Base-by-base conservation (phyloP, 371 early-diverging fungal species). In the Mortierella sp. region DNA sequence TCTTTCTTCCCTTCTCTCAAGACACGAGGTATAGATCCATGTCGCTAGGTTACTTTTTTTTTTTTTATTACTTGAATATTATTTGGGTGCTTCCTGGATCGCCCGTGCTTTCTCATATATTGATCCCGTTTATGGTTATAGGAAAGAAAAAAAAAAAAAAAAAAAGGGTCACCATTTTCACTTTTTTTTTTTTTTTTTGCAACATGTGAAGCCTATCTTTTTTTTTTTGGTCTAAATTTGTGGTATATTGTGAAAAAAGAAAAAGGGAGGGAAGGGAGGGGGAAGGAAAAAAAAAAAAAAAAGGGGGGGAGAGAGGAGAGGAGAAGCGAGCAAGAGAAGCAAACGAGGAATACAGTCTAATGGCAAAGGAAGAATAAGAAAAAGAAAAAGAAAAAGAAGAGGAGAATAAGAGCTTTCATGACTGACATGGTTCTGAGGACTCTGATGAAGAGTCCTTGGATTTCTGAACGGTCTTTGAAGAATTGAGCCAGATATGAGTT, bases 401-500 rank as follows among this genome's bases (percentile, higher is more conserved):
- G 29, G 1, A 11, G 28, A 15, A 30, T 29, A 12, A n/a, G 28
- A 25, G 9, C 45, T 46, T 47, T 64, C 12, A 23, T 46, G 15
- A 7, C 25, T 26, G 61, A 9, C 16, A 60, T 26, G 21, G 11
- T 18, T 60, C 15, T 44, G 11, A 46, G 6, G 15, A 14, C 1
- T 16, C 6, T 25, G 59, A 58, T 2, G 28, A 30, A 6, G 48
- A n/a, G 14, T 28, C 58, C 46, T 58, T 52, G 14, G 56, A 18
- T 12, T 18, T 3, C 47, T 56, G 18, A 19, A 30, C n/a, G 7
- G 29, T 19, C 16, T 59, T 28, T 28, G 57, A 18, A 7, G 64
- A 21, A 14, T 19, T 62, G 45, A 55, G 56, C 26, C 66, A 60
- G 29, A 71, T 61, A 46, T 76, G 57, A 1, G 28, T 21, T 43